Percentiles rank a stretch among this genome's conserved stretches.
phyloP scores from a whole-genome alignment of 78 protist species.

The slime mould (Dictyostelium discoideum) region DNA sequence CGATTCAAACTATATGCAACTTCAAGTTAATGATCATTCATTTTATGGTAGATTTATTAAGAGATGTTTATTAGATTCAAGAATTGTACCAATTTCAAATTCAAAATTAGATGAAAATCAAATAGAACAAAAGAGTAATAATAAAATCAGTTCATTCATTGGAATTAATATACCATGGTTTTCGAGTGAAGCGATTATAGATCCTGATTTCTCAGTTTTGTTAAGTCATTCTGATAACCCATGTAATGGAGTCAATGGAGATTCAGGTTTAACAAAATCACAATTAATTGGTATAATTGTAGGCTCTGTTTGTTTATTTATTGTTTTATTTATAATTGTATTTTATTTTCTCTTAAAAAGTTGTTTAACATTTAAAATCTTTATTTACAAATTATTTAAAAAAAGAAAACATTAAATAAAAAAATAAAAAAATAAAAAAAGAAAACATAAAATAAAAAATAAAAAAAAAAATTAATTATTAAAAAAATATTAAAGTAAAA shows the following conservation, averaged over 20 bases:
- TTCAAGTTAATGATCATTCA: background rate
- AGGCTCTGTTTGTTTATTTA: background rate
- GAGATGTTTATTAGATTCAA: conserved; percentile 1
- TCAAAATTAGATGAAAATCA: background rate
- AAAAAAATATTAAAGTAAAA: too few species aligned
- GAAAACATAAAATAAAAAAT: too few species aligned
- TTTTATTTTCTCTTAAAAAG: background rate
- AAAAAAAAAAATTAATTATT: too few species aligned
- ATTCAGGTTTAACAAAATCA: background rate
- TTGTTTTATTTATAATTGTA: background rate
- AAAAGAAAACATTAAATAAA: too few species aligned
- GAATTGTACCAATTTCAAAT: background rate
- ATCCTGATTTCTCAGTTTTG: conserved; percentile 5
- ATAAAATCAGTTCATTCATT: background rate
- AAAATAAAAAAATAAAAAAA: too few species aligned
- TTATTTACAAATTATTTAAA: background rate
- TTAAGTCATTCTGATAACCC: background rate
- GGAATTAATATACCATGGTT: conserved; percentile 16
- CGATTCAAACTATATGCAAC: conserved; percentile 6
- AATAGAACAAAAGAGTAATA: background rate
- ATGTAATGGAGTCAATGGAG: too few species aligned
- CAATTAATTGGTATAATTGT: conserved; percentile 19
- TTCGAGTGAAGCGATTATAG: background rate
- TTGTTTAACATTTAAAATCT: background rate
- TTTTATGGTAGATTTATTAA: conserved; percentile 31